Percentiles rank a stretch among this genome's conserved stretches.
Conservation (phyloP, 768 basidiomycete genomes). For the Suillus ampliporus region DNA sequence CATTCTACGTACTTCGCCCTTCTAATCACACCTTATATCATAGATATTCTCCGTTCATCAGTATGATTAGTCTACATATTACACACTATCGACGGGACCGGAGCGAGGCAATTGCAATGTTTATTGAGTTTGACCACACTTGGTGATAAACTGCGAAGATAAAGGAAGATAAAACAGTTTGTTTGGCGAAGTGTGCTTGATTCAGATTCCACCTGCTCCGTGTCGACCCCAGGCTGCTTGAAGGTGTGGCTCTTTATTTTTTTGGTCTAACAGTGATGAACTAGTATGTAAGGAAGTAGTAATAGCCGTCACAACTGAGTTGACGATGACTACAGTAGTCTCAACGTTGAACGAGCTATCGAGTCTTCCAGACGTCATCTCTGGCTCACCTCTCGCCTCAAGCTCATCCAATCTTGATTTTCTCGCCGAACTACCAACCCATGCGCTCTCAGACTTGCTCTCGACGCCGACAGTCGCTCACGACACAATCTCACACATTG, state of each 20-base stretch:
- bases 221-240: not conserved
- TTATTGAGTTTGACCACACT: not conserved
- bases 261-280: not conserved
- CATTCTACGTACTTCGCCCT: conserved; percentile 6
- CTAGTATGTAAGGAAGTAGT: not conserved
- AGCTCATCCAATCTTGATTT: conserved; percentile 48
- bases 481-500: conserved; percentile 85
- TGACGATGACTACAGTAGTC: conserved; percentile 24
- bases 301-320: conserved; percentile 11
- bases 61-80: not conserved
- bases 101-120: not conserved
- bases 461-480: conserved; percentile 76
- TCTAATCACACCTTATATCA: conserved; percentile 4
- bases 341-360: conserved; percentile 23
- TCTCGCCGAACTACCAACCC: conserved; percentile 65
- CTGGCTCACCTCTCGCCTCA: conserved; percentile 16
- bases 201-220: too few relatives aligned
- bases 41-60: not conserved
- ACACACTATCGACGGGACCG: not conserved
- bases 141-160: not conserved
- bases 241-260: not conserved
- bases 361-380: conserved; percentile 33
- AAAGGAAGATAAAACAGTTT: not conserved
- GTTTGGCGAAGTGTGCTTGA: not conserved
- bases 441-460: conserved; percentile 70